Evolutionary conservation across 2,329 filamentous ascomycete genomes (phyloP), one percentile per base, ranked within the genome.

Genomic region (Elsinoe batatas): DNA sequence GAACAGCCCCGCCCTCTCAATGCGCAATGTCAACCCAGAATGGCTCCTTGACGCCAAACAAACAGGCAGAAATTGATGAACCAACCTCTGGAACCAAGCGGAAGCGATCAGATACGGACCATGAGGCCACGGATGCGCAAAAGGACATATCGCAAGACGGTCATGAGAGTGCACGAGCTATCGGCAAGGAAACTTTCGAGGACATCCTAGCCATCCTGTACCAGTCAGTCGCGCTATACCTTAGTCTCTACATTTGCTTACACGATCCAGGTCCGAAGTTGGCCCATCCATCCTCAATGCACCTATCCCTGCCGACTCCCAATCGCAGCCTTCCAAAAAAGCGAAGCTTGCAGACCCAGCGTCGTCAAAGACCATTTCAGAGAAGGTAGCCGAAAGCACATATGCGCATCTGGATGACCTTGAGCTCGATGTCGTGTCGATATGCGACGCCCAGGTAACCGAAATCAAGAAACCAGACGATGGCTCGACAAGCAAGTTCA

Each of bases 251-350:
- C 1, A 36, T 10, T 5, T 47, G 51, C 58, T 64, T 32, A 65
- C 44, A 13, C 54, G 7, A 26, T 47, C 10, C 47, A 67, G 65
- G 36, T 47, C 65, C 57, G 75, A 77, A 62, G 73, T 72, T 1
- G 64, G 67, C 10, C 73, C 74, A 15, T 76, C 75, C 15, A 71
- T 76, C 58, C 68, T 78, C 46, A 59, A 71, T 30, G 67, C 70
- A 54, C 59, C 69, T 15, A 61, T 75, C 33, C 36, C 47, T 63
- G 47, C 68, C 65, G 60, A 61, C 64, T 55, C 59, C 62, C 53
- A 49, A 20, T 53, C 54, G 26, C 54, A 43, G 53, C 26, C 46
- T 54, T 5, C 67, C 26, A 78, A 78, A 64, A 74, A 74, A 59
- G 64, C 71, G 32, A 74, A 73, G 60, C 61, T 74, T 37, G 68